These are phyloP conservation scores for Malus sylvestris DNA, from an alignment of 306 rosid species.

Conservation along the genomic window DNA sequence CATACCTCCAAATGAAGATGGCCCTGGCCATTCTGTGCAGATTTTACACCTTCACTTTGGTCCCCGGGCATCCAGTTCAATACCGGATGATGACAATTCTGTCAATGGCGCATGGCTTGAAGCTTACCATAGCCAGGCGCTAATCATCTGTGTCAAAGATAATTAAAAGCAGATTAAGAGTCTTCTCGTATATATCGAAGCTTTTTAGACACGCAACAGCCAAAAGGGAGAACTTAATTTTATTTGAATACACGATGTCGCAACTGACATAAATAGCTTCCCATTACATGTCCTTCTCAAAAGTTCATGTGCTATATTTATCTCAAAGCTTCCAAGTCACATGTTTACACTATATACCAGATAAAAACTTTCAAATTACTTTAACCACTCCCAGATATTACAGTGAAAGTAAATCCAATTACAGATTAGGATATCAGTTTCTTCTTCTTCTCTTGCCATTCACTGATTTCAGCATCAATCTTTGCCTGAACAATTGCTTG, in stretches of 20 bases:
- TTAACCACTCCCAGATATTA: background rate
- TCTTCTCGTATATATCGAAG: background rate
- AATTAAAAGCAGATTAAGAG: slow-evolving; percentile 7
- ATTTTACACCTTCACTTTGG: slow-evolving; percentile 71
- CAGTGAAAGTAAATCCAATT: slow-evolving; percentile 7
- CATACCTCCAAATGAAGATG: slow-evolving; percentile 95
- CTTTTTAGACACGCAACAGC: background rate
- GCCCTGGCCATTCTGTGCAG: slow-evolving; percentile 73
- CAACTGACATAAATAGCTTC: background rate
- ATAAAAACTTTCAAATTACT: background rate
- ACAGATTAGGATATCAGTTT: slow-evolving; percentile 37
- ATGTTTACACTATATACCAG: background rate
- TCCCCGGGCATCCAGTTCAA: slow-evolving; percentile 54
- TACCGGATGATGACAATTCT: slow-evolving; percentile 92
- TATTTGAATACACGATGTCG: background rate
- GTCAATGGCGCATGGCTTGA: slow-evolving; percentile 85
- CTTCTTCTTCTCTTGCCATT: slow-evolving; percentile 57
- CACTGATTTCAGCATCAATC: slow-evolving; percentile 42
- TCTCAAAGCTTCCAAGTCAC: background rate
- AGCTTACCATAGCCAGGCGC: slow-evolving; percentile 51
- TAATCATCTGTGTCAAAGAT: background rate
- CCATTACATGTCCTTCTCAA: background rate
- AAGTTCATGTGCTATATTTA: background rate
- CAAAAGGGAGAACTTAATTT: background rate
- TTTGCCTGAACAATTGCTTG: slow-evolving; percentile 45